Evolutionary conservation across 306 rosid genomes (phyloP).

Genomic region (Prosopis cineraria): DNA sequence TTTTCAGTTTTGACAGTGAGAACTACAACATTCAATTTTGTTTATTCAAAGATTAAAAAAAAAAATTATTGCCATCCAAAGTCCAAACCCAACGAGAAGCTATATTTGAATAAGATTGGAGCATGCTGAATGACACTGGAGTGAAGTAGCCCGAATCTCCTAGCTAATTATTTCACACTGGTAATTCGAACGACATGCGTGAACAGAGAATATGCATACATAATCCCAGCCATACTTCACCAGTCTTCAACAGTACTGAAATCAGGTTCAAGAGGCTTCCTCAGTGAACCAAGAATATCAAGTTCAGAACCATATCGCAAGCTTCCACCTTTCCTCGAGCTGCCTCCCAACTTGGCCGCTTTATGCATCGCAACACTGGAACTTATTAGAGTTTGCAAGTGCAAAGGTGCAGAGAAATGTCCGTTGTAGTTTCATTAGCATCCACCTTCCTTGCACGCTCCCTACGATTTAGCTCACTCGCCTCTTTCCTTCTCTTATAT

Average conservation of each 20-base stretch:
- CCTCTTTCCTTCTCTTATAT: constrained; percentile 46
- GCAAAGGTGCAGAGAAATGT: constrained; percentile 47
- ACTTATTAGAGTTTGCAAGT: constrained; percentile 26
- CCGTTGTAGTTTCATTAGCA: constrained; percentile 28
- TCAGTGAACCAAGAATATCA: constrained; percentile 45
- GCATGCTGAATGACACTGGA: no score
- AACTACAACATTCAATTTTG: no score
- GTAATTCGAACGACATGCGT: neutral
- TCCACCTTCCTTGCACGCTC: constrained; percentile 18
- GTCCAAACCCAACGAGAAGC: no score
- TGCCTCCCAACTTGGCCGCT: neutral
- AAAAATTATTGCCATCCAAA: no score
- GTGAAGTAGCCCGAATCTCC: neutral
- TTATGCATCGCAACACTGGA: constrained; percentile 9
- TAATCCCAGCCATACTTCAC: neutral
- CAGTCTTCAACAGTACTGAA: constrained; percentile 42
- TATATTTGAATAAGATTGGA: no score
- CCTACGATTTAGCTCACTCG: constrained; percentile 38
- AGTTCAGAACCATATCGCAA: constrained; percentile 44
- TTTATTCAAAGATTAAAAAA: no score
- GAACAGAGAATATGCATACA: no score
- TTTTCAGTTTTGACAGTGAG: no score
- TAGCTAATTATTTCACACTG: neutral
- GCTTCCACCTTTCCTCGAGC: constrained; percentile 53
- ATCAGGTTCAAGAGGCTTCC: constrained; percentile 65